Conservation (phyloP, 495 filamentous ascomycete genomes). For the Trichoderma asperelloides region DNA sequence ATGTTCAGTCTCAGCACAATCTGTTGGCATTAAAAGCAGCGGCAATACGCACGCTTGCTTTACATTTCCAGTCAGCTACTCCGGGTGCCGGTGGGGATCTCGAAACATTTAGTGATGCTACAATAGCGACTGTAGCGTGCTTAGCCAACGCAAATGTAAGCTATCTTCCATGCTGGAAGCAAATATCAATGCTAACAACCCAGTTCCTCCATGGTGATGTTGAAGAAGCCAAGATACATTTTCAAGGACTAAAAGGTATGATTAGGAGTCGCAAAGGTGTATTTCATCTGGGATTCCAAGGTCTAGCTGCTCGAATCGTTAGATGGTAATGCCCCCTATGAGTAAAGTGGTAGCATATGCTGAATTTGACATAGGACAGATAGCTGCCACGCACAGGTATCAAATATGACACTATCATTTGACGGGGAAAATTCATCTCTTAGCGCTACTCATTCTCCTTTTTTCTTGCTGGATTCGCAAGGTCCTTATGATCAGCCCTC, state of each 20-base stretch:
- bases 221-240: neutral
- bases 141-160: neutral
- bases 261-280: neutral
- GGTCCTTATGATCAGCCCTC: neutral
- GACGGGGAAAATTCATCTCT: neutral
- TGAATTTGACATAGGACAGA: neutral
- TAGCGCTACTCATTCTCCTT: neutral
- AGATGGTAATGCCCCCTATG: neutral
- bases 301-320: neutral
- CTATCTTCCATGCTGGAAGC: neutral
- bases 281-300: neutral
- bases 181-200: neutral
- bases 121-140: neutral
- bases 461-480: neutral
- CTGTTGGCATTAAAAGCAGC: neutral
- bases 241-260: neutral
- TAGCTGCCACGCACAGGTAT: neutral
- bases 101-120: neutral
- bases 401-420: neutral
- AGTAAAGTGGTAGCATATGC: neutral
- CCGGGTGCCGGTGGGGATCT: neutral
- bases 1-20: neutral
- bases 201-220: neutral
- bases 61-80: neutral
- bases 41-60: neutral